These are phyloP conservation scores for Aspergillus nidulans DNA, from an alignment of 495 filamentous ascomycete genomes.

Conservation along the genomic window DNA sequence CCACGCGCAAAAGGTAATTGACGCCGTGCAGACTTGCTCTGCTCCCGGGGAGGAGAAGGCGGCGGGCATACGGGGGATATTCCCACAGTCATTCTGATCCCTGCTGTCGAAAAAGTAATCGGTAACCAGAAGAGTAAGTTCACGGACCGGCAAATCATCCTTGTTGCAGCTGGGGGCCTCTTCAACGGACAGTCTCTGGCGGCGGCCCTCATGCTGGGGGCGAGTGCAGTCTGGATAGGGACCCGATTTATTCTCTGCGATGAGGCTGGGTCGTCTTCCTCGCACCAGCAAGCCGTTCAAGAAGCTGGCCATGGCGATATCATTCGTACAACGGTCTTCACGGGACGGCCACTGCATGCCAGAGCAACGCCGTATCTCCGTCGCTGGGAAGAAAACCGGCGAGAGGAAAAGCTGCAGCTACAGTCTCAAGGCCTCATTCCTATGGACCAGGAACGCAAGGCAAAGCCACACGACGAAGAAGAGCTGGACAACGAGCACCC, in stretches of 20 bases:
- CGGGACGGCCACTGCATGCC: constrained; percentile 87
- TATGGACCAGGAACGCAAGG: constrained; percentile 89
- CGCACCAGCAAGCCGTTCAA: constrained; percentile 92
- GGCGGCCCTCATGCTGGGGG: constrained; percentile 87
- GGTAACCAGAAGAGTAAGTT: constrained; percentile 79
- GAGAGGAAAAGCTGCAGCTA: constrained; percentile 82
- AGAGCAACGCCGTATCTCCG: constrained; percentile 85
- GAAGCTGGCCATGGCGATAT: constrained; percentile 92
- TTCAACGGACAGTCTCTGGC: constrained; percentile 89
- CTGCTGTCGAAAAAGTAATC: constrained; percentile 77
- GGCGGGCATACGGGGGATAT: constrained; percentile 93
- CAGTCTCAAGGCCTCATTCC: constrained; percentile 84
- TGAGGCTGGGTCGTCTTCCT: constrained; percentile 87
- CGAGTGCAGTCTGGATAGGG: constrained; percentile 90
- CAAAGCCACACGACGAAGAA: constrained; percentile 66
- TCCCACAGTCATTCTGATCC: constrained; percentile 82
- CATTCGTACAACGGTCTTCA: constrained; percentile 95
- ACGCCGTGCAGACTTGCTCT: constrained; percentile 85
- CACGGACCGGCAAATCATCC: constrained; percentile 78
- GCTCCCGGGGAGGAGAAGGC: constrained; percentile 88
- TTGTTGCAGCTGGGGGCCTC: constrained; percentile 89
- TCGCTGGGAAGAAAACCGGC: constrained; percentile 92
- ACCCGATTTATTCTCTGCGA: constrained; percentile 91
- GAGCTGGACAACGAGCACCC: constrained; percentile 86
- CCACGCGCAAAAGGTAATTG: constrained; percentile 90